These are phyloP conservation scores for Geotrichum histeridarum DNA, from an alignment of 1,139 yeast species.

Conservation along the genomic window DNA sequence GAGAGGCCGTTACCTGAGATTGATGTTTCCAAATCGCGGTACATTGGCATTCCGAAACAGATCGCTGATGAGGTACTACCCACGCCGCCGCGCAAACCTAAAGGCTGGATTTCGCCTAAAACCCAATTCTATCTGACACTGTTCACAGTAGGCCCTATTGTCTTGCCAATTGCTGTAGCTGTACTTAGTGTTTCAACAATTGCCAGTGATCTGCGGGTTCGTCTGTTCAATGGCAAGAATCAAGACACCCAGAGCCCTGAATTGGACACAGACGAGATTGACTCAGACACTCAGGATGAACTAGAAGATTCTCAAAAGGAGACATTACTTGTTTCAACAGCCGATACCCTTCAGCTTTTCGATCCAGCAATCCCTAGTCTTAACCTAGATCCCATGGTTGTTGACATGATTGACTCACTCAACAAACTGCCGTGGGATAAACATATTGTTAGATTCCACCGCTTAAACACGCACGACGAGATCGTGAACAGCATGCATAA, in stretches of 20 bases:
- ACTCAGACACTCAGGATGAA: too few relatives aligned
- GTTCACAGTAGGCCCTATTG: neutral
- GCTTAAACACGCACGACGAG: conserved; percentile 30
- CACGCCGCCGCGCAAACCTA: neutral
- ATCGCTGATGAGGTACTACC: neutral
- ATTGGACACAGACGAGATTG: neutral
- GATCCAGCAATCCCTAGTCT: neutral
- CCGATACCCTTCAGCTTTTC: neutral
- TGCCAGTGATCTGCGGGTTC: neutral
- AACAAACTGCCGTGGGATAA: conserved; percentile 33
- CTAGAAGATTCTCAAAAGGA: neutral
- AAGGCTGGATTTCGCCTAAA: neutral
- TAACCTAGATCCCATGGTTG: neutral
- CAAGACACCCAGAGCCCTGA: neutral
- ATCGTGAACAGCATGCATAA: conserved; percentile 32
- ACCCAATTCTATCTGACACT: neutral
- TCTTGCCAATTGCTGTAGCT: neutral
- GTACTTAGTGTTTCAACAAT: neutral
- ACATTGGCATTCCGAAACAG: neutral
- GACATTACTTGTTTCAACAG: neutral
- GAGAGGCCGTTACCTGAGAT: neutral
- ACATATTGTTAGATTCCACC: conserved; percentile 28
- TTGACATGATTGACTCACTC: conserved; percentile 22
- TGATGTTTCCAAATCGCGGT: neutral
- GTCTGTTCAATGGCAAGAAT: neutral